Evolutionary conservation across 768 basidiomycete species (phyloP), one percentile per base, ranked within the genome.

Genomic region (Suillus fuscotomentosus): DNA sequence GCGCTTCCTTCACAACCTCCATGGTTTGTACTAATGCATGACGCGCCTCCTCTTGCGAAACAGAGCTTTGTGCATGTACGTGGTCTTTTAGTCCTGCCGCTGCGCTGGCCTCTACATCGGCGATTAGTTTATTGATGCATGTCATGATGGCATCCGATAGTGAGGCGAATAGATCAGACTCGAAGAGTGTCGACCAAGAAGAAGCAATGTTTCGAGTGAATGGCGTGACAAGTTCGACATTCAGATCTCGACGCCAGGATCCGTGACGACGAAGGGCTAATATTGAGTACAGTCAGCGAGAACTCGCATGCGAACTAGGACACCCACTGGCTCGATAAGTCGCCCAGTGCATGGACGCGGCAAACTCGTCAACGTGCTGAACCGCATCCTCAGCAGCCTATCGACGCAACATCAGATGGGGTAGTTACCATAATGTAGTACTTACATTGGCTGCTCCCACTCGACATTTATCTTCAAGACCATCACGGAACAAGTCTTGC

Each of bases 151-250:
- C 73, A 6, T 69, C 62, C 65, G 85, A 81, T 64, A 88, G 83
- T 8, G 79, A 70, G 1, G 72, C 76, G 68, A 88, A 86, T 11
- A 88, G 73, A 67, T 88, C 84, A 0, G 82, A 78, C 70, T 88
- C 86, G 65, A 88, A 88, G n/a, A 87, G 77, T 69, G 82, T 78
- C 20, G 80, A 77, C 87, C 86, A 88, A 8, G 83, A 82, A 63
- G 76, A 77, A 3, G 86, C 86, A 55, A 89, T 86, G 65, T 82
- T 83, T 48, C 78, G 79, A 1, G 86, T 87, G 72, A 89, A 85
- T 2, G 87, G 87, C 22, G 79, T 79, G 42, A 84, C 75, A 1
- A 89, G 73, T 65, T 88, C 86, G 4, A 82, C 79, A 66, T 88
- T 89, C n/a, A 88, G 76, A 68, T 87, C 84, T n/a, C 80, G 78